These are phyloP conservation scores for Turritis glabra DNA, from an alignment of 345 rosid genomes.

Conservation along the genomic window DNA sequence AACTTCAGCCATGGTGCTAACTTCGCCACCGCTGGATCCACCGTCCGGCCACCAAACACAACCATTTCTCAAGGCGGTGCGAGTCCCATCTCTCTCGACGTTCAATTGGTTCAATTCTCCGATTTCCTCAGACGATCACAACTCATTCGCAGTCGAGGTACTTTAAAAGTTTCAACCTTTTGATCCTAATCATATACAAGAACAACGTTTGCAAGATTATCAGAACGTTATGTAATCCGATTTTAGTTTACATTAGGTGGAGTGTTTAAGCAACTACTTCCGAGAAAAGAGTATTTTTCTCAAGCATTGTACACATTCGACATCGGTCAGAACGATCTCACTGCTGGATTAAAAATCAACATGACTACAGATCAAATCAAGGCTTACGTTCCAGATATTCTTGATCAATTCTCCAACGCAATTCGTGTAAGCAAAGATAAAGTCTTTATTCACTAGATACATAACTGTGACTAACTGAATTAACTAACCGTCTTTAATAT, in stretches of 20 bases:
- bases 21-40: slow-evolving; percentile 80
- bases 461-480: background rate
- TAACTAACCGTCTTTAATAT: background rate
- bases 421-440: slow-evolving; percentile 42
- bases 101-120: slow-evolving; percentile 60
- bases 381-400: slow-evolving; percentile 57
- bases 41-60: slow-evolving; percentile 60
- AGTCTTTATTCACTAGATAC: background rate
- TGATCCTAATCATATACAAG: background rate
- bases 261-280: slow-evolving; percentile 48
- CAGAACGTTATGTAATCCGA: background rate
- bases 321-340: slow-evolving; percentile 77
- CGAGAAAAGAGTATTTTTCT: slow-evolving; percentile 47
- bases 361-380: slow-evolving; percentile 60
- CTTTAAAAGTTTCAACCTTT: slow-evolving; percentile 21
- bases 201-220: background rate
- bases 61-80: slow-evolving; percentile 58
- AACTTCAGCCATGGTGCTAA: slow-evolving; percentile 85
- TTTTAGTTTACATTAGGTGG: slow-evolving; percentile 35
- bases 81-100: slow-evolving; percentile 74
- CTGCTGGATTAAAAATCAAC: slow-evolving; percentile 61
- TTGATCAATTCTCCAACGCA: slow-evolving; percentile 40
- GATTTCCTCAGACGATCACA: slow-evolving; percentile 54
- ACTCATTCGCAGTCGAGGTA: slow-evolving; percentile 48
- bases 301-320: slow-evolving; percentile 60